Evolutionary conservation across 177 flowering plant species (phyloP).

Genomic region (Viscum album): DNA sequence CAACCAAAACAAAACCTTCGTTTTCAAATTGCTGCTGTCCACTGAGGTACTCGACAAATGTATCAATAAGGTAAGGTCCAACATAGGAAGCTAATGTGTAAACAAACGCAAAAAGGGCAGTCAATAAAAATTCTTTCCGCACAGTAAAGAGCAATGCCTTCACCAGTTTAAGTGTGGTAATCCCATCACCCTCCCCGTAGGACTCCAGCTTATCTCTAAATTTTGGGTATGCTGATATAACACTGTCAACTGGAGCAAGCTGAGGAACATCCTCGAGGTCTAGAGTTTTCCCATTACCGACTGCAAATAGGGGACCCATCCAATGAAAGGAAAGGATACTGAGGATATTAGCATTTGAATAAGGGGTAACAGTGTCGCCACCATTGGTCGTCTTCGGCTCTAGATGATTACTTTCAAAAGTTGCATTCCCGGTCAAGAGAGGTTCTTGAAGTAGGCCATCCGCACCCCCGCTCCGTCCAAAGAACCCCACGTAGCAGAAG

Average conservation of each 20-base stretch:
- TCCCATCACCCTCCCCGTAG: slow-evolving; percentile 5
- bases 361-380: not conserved
- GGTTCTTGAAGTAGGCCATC: not conserved
- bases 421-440: not conserved
- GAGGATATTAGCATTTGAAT: not conserved
- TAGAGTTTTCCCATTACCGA: slow-evolving; percentile 4
- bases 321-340: slow-evolving; percentile 9
- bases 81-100: slow-evolving; percentile 22
- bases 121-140: slow-evolving; percentile 18
- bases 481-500: slow-evolving; percentile 2
- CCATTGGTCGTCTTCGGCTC: not conserved
- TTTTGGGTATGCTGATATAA: not conserved
- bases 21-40: slow-evolving; percentile 14
- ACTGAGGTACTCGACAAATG: slow-evolving; percentile 30
- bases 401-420: not conserved
- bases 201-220: slow-evolving; percentile 16
- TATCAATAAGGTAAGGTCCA: slow-evolving; percentile 32
- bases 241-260: not conserved
- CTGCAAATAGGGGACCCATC: slow-evolving; percentile 1
- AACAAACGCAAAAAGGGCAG: slow-evolving; percentile 19
- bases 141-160: slow-evolving; percentile 21
- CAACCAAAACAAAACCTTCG: slow-evolving; percentile 26
- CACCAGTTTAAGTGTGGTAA: slow-evolving; percentile 23
- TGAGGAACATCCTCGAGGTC: slow-evolving; percentile 11
- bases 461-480: not conserved